Conservation (phyloP, 225 moss, liverwort and hornwort species). For the Pseudoscleropodium purum region DNA sequence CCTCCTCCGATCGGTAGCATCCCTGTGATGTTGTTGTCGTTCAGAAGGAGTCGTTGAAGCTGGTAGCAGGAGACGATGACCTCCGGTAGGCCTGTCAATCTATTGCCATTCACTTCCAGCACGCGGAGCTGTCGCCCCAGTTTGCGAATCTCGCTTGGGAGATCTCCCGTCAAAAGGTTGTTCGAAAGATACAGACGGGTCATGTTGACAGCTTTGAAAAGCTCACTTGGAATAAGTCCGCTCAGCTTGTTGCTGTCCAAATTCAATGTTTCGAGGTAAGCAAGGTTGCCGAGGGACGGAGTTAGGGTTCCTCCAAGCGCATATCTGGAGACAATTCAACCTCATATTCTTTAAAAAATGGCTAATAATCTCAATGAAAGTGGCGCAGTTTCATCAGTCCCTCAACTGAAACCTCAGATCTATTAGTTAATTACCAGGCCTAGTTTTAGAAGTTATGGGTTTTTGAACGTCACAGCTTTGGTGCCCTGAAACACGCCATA, state of each 20-base stretch:
- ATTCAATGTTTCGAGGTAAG: constrained; percentile 20
- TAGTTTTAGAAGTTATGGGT: background rate
- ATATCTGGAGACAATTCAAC: background rate
- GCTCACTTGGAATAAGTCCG: constrained; percentile 31
- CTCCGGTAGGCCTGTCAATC: constrained; percentile 11
- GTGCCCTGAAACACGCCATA: background rate
- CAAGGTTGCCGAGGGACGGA: constrained; percentile 41
- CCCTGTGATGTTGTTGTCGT: constrained; percentile 9
- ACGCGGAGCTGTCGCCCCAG: background rate
- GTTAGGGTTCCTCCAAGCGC: constrained; percentile 46
- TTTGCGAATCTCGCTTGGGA: constrained; percentile 37
- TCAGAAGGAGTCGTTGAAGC: constrained; percentile 6
- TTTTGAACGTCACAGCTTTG: background rate
- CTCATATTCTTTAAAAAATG: background rate
- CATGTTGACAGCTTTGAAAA: constrained; percentile 31
- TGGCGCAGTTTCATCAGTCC: background rate
- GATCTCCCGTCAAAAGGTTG: constrained; percentile 25
- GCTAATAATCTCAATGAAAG: background rate
- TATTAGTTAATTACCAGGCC: no score
- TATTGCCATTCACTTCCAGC: constrained; percentile 17
- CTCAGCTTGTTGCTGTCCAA: constrained; percentile 28
- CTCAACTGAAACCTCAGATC: background rate
- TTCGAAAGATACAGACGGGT: constrained; percentile 16
- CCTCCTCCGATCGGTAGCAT: constrained; percentile 9
- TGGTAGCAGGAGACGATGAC: constrained; percentile 1